phyloP scores from a whole-genome alignment of 139 green algal genomes.

The Coelastrella sp. region DNA sequence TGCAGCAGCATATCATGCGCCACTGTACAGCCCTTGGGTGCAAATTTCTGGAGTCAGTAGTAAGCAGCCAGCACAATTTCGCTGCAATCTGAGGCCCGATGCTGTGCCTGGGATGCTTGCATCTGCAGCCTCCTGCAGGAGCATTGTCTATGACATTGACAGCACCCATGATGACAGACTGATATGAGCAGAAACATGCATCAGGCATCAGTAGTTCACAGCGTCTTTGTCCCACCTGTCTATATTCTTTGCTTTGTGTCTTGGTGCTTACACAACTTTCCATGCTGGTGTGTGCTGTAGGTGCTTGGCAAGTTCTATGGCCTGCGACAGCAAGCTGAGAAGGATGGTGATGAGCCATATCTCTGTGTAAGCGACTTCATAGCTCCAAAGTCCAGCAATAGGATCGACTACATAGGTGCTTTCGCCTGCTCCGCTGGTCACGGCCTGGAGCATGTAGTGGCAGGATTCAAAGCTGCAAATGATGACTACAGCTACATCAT shows the following conservation, averaged over 20 bases:
- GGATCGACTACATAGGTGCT: constrained; percentile 96
- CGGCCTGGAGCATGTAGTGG: constrained; percentile 84
- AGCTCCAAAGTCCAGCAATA: constrained; percentile 84
- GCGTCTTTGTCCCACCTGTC: no score
- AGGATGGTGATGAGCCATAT: constrained; percentile 84
- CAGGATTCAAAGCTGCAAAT: constrained; percentile 35
- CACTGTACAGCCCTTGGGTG: no score
- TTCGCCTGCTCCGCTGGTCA: constrained; percentile 94
- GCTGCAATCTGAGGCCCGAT: no score
- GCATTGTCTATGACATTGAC: no score
- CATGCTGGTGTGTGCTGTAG: not conserved
- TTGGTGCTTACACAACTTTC: not conserved
- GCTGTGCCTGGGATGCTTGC: no score
- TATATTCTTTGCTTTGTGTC: no score
- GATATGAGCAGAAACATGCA: no score
- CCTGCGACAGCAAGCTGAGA: constrained; percentile 94
- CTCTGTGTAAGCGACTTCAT: constrained; percentile 97
- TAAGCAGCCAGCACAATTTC: not conserved
- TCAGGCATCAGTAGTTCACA: no score
- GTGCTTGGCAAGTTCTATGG: constrained; percentile 77
- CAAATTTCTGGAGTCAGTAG: not conserved
- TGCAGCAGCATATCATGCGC: not conserved
- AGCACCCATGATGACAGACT: no score
- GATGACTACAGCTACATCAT: constrained; percentile 99
- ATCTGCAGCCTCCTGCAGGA: no score